Conservation (phyloP, 805 yeast genomes). For the Saturnispora mendoncae region DNA sequence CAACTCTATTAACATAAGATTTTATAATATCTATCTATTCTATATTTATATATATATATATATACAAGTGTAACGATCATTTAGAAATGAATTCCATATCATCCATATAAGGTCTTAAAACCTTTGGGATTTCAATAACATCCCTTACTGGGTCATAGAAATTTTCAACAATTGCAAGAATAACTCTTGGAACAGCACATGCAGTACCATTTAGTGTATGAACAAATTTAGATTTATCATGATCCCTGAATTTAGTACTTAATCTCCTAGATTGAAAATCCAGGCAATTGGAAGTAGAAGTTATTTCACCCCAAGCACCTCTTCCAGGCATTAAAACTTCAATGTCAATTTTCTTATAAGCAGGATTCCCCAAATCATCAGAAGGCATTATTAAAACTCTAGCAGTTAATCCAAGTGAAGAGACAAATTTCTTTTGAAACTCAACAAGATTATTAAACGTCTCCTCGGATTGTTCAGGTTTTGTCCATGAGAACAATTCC, state of each 20-base stretch:
- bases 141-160: constrained; percentile 53
- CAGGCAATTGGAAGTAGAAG: constrained; percentile 85
- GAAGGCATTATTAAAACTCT: constrained; percentile 83
- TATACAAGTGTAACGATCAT: constrained; percentile 2
- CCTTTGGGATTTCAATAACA: constrained; percentile 55
- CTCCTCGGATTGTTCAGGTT: constrained; percentile 30
- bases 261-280: constrained; percentile 86
- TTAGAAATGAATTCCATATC: constrained; percentile 27
- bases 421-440: constrained; percentile 58
- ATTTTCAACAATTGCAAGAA: constrained; percentile 85
- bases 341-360: constrained; percentile 81
- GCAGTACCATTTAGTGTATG: constrained; percentile 95
- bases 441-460: constrained; percentile 52
- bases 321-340: constrained; percentile 99
- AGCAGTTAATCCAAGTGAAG: constrained; percentile 66
- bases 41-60: background rate
- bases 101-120: constrained; percentile 65
- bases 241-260: constrained; percentile 47
- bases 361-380: constrained; percentile 89
- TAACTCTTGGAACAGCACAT: constrained; percentile 86
- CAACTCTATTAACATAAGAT: constrained; percentile 36
- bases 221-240: constrained; percentile 34
- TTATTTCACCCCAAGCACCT: constrained; percentile 83
- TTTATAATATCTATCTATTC: no score
- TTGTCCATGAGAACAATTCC: constrained; percentile 76